Conservation (phyloP, 78 protist genomes). For the Cavenderia fasciculata region DNA sequence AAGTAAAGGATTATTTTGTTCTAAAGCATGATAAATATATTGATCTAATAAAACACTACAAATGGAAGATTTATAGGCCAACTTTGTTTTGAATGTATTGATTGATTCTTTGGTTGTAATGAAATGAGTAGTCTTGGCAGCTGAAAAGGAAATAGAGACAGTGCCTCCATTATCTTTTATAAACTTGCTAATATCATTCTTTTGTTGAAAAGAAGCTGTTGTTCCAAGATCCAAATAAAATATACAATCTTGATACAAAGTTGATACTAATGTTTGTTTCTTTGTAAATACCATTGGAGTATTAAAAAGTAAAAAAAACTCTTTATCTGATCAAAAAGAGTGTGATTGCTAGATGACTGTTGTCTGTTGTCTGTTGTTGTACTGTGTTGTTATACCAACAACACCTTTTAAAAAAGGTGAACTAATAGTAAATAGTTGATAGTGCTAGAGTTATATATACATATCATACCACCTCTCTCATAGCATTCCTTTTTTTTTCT, state of each 20-base stretch:
- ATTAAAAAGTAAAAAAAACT: no score
- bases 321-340: no score
- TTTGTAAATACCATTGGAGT: no score
- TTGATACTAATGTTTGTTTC: no score
- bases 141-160: not conserved
- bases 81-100: not conserved
- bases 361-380: no score
- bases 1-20: not conserved
- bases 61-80: not conserved
- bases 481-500: not conserved
- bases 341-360: no score
- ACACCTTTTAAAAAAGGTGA: no score
- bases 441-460: no score
- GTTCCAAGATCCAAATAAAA: constrained; percentile 9
- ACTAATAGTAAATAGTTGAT: no score
- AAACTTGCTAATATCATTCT: not conserved
- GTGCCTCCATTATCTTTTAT: constrained; percentile 14
- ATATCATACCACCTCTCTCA: no score
- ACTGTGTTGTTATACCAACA: no score
- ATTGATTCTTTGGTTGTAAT: not conserved
- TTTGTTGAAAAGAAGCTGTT: not conserved
- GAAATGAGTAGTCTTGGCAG: constrained; percentile 10
- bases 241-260: no score
- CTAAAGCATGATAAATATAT: not conserved
- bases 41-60: constrained; percentile 8